phyloP scores from a whole-genome alignment of 1,139 yeast species.

The Hemisphaericaspora subhashii region DNA sequence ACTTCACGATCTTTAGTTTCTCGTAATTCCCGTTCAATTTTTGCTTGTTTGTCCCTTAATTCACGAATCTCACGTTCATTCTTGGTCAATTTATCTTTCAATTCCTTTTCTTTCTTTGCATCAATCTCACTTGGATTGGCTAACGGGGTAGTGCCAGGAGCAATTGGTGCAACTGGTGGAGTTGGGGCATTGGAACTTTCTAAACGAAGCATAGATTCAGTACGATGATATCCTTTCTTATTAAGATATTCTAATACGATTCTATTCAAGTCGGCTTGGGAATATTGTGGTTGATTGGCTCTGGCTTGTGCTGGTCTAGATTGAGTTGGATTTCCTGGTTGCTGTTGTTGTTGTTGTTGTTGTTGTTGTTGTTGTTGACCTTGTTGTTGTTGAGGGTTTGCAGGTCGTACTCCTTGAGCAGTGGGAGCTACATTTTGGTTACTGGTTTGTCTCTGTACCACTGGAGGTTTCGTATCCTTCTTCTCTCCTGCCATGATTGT shows the following conservation, averaged over 20 bases:
- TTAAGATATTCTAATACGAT: conserved; percentile 89
- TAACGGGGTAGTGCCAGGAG: conserved; percentile 43
- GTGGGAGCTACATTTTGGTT: neutral
- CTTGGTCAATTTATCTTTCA: conserved; percentile 28
- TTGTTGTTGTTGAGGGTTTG: conserved; percentile 1
- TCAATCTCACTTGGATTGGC: conserved; percentile 38
- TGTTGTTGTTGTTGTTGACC: conserved; percentile 4
- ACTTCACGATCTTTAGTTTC: conserved; percentile 44
- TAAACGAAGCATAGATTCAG: conserved; percentile 90
- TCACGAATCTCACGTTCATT: conserved; percentile 43
- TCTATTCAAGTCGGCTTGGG: conserved; percentile 81
- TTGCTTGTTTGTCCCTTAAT: conserved; percentile 34
- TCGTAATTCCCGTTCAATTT: conserved; percentile 40
- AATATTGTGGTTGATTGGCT: conserved; percentile 36
- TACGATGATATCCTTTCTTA: conserved; percentile 90
- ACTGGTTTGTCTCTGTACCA: neutral
- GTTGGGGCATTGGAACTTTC: conserved; percentile 76
- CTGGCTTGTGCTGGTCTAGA: conserved; percentile 15
- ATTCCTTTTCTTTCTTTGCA: conserved; percentile 26
- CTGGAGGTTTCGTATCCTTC: neutral
- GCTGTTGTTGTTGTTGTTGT: conserved; percentile 1
- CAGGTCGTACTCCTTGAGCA: conserved; percentile 5
- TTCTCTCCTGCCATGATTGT: conserved; percentile 3
- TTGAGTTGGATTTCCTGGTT: conserved; percentile 8
- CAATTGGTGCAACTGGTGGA: conserved; percentile 52